Evolutionary conservation across 139 green algal species (phyloP).

Genomic region (Tetradesmus obliquus): DNA sequence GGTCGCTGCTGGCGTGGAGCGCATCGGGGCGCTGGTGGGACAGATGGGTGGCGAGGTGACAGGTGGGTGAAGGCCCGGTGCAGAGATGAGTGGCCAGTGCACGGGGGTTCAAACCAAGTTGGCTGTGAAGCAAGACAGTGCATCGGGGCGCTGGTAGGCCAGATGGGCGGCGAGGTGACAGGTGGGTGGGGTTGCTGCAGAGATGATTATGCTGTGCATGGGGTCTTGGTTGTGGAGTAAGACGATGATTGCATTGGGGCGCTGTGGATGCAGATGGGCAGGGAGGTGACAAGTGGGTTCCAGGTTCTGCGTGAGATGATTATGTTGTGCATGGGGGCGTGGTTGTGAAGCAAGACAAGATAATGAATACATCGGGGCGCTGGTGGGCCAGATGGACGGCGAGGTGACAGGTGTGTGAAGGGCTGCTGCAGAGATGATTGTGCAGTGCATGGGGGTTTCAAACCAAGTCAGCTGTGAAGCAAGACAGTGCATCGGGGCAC

Average conservation of each 20-base stretch:
- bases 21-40: constrained; percentile 12
- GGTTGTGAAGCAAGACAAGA: too few relatives aligned
- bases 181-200: neutral
- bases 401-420: neutral
- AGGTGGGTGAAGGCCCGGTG: neutral
- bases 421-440: neutral
- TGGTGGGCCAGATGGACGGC: neutral
- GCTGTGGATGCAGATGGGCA: neutral
- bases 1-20: constrained; percentile 2
- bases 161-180: neutral
- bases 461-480: too few relatives aligned
- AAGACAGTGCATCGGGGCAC: neutral
- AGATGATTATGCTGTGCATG: too few relatives aligned
- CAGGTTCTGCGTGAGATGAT: too few relatives aligned
- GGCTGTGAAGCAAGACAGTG: too few relatives aligned
- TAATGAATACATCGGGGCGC: too few relatives aligned
- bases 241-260: neutral
- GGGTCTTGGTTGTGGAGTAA: too few relatives aligned
- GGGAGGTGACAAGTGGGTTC: neutral
- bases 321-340: too few relatives aligned
- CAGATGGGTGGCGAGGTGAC: neutral
- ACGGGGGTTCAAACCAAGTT: too few relatives aligned
- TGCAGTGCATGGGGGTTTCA: too few relatives aligned
- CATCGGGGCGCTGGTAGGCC: neutral
- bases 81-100: neutral